Percentiles rank a stretch among this genome's conserved stretches.
phyloP scores from a whole-genome alignment of 805 yeast genomes.

The Pichia heedii region DNA sequence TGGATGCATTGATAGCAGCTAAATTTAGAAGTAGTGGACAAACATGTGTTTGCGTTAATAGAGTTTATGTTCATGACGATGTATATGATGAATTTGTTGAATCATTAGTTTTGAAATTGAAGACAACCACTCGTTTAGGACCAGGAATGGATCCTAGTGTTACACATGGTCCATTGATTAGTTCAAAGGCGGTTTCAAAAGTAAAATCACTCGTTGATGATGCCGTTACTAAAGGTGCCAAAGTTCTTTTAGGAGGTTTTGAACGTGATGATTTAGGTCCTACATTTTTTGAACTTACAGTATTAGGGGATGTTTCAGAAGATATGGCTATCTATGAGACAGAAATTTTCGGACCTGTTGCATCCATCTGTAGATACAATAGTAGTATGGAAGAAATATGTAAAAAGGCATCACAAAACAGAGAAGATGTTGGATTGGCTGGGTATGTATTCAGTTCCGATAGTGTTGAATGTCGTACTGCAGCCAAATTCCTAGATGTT shows the following conservation, averaged over 20 bases:
- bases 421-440: slow-evolving; percentile 52
- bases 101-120: slow-evolving; percentile 36
- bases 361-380: slow-evolving; percentile 50
- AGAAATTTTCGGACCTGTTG: slow-evolving; percentile 76
- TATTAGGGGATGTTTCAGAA: slow-evolving; percentile 45
- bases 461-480: slow-evolving; percentile 39
- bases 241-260: slow-evolving; percentile 49
- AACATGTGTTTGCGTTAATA: slow-evolving; percentile 71
- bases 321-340: slow-evolving; percentile 50
- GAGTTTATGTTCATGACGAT: slow-evolving; percentile 52
- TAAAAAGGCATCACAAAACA: slow-evolving; percentile 46
- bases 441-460: slow-evolving; percentile 59
- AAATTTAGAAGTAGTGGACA: slow-evolving; percentile 74
- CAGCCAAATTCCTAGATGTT: slow-evolving; percentile 53
- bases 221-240: slow-evolving; percentile 55
- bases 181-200: slow-evolving; percentile 46
- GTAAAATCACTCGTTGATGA: slow-evolving; percentile 53
- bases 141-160: slow-evolving; percentile 47
- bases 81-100: slow-evolving; percentile 51
- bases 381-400: slow-evolving; percentile 46
- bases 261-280: slow-evolving; percentile 52
- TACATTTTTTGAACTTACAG: slow-evolving; percentile 56
- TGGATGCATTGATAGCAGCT: slow-evolving; percentile 48
- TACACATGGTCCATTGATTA: slow-evolving; percentile 71
- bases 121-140: slow-evolving; percentile 43